A percentile compares a stretch with the other conserved stretches of the same genome.
phyloP scores from a whole-genome alignment of 176 grass and related monocot species.

The Triticum timopheevii region DNA sequence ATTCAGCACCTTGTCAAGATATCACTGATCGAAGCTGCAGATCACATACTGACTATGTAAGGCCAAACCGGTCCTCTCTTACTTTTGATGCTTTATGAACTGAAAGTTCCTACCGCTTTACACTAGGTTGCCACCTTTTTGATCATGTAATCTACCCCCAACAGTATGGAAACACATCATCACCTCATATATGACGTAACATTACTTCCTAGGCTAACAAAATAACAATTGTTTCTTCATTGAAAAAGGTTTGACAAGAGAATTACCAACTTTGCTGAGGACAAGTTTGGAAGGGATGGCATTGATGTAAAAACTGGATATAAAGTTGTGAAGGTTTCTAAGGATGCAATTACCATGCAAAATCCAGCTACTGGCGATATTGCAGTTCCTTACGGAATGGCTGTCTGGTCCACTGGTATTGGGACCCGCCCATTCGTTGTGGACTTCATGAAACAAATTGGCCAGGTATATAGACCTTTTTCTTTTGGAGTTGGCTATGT shows the following conservation, averaged over 20 bases:
- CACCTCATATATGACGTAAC: background rate
- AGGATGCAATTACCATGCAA: constrained; percentile 80
- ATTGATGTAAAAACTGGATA: constrained; percentile 97
- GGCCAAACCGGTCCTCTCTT: background rate
- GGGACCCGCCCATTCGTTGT: constrained; percentile 83
- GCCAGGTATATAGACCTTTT: constrained; percentile 56
- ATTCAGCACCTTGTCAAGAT: constrained; percentile 84
- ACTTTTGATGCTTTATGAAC: background rate
- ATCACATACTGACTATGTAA: constrained; percentile 96
- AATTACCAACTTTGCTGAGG: constrained; percentile 87
- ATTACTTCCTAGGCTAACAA: constrained; percentile 16
- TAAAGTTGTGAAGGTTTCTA: constrained; percentile 82
- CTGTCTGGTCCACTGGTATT: constrained; percentile 94
- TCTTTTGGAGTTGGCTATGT: background rate
- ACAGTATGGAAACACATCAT: background rate
- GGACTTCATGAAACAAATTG: constrained; percentile 99
- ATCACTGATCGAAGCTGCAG: constrained; percentile 85
- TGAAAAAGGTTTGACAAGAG: constrained; percentile 90
- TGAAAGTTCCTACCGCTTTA: constrained; percentile 18
- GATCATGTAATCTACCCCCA: background rate
- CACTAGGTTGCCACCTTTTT: background rate
- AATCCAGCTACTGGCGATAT: constrained; percentile 54
- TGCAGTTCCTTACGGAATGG: constrained; percentile 90
- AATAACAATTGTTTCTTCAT: constrained; percentile 17
- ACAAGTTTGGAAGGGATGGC: constrained; percentile 88